Conservation (phyloP, 306 rosid species). For the Lathyrus sativus region DNA sequence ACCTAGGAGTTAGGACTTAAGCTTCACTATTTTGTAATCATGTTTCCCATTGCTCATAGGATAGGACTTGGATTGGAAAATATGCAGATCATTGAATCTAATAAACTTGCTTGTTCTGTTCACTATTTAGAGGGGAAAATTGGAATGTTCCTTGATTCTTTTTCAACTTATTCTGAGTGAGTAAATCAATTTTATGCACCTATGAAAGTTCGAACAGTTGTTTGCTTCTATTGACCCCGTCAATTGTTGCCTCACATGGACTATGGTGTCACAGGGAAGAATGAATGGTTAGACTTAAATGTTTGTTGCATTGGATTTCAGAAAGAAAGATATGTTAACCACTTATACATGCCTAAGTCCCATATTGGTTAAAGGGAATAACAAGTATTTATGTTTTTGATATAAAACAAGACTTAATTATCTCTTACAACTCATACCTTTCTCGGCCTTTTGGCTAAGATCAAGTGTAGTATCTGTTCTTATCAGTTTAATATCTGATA, state of each 20-base stretch:
- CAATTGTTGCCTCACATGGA: background rate
- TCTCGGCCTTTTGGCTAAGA: slow-evolving; percentile 21
- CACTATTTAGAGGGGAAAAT: too few species aligned
- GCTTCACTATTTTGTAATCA: too few species aligned
- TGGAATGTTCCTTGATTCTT: too few species aligned
- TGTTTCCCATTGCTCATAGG: too few species aligned
- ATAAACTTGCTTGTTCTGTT: too few species aligned
- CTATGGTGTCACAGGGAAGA: background rate
- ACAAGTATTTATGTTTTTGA: background rate
- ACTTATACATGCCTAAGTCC: background rate
- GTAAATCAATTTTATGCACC: too few species aligned
- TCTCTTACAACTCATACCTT: background rate
- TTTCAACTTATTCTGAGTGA: too few species aligned
- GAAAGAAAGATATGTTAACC: background rate
- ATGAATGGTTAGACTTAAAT: background rate
- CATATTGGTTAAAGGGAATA: background rate
- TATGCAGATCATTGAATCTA: too few species aligned
- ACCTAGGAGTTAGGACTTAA: too few species aligned
- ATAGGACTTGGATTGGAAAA: too few species aligned
- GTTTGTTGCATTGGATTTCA: background rate
- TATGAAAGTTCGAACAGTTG: too few species aligned
- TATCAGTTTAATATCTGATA: background rate
- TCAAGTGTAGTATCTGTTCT: slow-evolving; percentile 11
- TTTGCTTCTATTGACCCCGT: too few species aligned
- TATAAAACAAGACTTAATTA: background rate